phyloP scores from a whole-genome alignment of 208 protist species.

The Crithidia brevicula region DNA sequence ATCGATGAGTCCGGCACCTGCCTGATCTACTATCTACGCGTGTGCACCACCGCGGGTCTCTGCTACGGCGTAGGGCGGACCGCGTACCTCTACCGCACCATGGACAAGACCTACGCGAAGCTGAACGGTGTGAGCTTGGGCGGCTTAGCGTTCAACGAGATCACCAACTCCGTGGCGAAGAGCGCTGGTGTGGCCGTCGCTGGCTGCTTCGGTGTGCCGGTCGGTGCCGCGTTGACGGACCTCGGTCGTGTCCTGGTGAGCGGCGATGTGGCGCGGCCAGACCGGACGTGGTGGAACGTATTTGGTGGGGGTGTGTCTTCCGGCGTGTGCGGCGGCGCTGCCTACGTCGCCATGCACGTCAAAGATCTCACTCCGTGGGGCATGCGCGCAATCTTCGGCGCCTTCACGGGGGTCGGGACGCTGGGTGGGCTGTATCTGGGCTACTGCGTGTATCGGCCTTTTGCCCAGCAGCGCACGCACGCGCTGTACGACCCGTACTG shows the following conservation, averaged over 20 bases:
- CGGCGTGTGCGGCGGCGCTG: conserved; percentile 53
- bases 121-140: conserved; percentile 78
- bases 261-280: conserved; percentile 51
- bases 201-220: conserved; percentile 49
- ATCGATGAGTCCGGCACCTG: conserved; percentile 62
- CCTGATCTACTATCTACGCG: conserved; percentile 64
- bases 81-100: conserved; percentile 83
- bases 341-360: conserved; percentile 56
- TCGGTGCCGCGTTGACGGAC: conserved; percentile 55
- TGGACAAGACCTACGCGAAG: conserved; percentile 90
- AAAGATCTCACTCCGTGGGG: conserved; percentile 68
- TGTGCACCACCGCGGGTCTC: conserved; percentile 72
- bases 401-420: conserved; percentile 34
- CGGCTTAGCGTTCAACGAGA: conserved; percentile 68
- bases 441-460: conserved; percentile 69
- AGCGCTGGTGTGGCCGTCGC: conserved; percentile 49
- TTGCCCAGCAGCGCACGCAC: conserved; percentile 52
- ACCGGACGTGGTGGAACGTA: conserved; percentile 73
- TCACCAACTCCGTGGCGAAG: conserved; percentile 68
- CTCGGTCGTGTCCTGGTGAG: conserved; percentile 24
- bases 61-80: conserved; percentile 83
- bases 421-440: conserved; percentile 51
- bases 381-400: conserved; percentile 41
- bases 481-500: conserved; percentile 80
- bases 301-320: conserved; percentile 33